A percentile compares a stretch with the other conserved stretches of the same genome.
Evolutionary conservation across 2,329 filamentous ascomycete genomes (phyloP).

Genomic region (Ophiocordyceps robertsii): DNA sequence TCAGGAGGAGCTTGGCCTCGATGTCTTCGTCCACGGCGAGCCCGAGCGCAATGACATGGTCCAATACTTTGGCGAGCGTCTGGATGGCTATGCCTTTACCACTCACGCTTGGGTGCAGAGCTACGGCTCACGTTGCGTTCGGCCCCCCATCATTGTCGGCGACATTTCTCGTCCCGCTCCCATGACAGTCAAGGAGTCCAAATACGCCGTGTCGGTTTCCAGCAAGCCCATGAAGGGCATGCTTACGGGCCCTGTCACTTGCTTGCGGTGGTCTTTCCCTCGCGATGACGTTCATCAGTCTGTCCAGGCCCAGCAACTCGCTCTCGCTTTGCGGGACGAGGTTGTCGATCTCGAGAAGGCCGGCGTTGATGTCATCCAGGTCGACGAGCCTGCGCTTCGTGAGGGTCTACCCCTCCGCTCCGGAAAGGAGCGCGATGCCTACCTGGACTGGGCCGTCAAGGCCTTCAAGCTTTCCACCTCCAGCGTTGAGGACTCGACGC

Average conservation of each 20-base stretch:
- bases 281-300: constrained; percentile 99
- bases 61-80: constrained; percentile 97
- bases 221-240: constrained; percentile 99
- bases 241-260: constrained; percentile 98
- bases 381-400: constrained; percentile 97
- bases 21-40: constrained; percentile 97
- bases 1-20: constrained; percentile 94
- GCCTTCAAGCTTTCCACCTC: constrained; percentile 93
- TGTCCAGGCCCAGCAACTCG: constrained; percentile 96
- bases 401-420: constrained; percentile 95
- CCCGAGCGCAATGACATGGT: constrained; percentile 99
- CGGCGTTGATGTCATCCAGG: constrained; percentile 95
- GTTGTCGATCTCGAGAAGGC: constrained; percentile 96
- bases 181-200: constrained; percentile 99
- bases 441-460: constrained; percentile 94
- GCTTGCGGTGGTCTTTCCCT: constrained; percentile 98
- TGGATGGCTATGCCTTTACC: constrained; percentile 96
- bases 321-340: constrained; percentile 95
- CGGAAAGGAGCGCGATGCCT: constrained; percentile 89
- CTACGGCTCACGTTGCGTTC: constrained; percentile 96
- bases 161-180: constrained; percentile 93
- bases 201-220: constrained; percentile 91
- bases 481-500: constrained; percentile 86
- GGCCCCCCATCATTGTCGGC: constrained; percentile 95
- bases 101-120: constrained; percentile 98